Conservation (phyloP, 305 asterid species). For the Plantago rigida region DNA sequence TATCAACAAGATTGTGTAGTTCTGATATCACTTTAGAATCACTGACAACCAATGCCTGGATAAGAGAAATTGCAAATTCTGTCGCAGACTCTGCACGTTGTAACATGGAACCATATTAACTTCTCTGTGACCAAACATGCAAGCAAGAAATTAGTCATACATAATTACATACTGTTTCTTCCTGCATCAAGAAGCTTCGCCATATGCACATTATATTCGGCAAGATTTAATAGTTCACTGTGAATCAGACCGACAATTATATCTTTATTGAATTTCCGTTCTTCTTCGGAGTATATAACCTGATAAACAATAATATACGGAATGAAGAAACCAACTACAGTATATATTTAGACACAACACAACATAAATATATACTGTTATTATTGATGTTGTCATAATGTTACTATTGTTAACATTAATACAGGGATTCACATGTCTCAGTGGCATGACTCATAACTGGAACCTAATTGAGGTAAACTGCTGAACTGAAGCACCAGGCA, state of each 20-base stretch:
- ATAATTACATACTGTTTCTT: conserved; percentile 85
- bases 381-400: not conserved
- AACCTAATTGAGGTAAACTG: not conserved
- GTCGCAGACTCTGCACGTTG: conserved; percentile 78
- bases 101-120: conserved; percentile 20
- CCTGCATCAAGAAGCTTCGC: conserved; percentile 94
- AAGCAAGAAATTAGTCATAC: conserved; percentile 29
- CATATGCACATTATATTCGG: conserved; percentile 93
- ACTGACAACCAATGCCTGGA: conserved; percentile 54
- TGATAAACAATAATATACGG: conserved; percentile 31
- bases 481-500: not conserved
- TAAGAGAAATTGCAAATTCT: conserved; percentile 75
- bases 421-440: not conserved
- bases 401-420: not conserved
- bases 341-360: conserved; percentile 6
- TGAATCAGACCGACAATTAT: conserved; percentile 75
- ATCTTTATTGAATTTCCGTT: conserved; percentile 77
- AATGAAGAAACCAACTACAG: not conserved
- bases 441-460: not conserved
- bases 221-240: conserved; percentile 73
- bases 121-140: conserved; percentile 15
- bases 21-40: conserved; percentile 74
- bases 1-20: conserved; percentile 87
- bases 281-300: conserved; percentile 93
- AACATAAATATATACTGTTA: not conserved